Evolutionary conservation across 495 filamentous ascomycete species (phyloP), one percentile per base, ranked within the genome.

Genomic region (Xylaria curta): DNA sequence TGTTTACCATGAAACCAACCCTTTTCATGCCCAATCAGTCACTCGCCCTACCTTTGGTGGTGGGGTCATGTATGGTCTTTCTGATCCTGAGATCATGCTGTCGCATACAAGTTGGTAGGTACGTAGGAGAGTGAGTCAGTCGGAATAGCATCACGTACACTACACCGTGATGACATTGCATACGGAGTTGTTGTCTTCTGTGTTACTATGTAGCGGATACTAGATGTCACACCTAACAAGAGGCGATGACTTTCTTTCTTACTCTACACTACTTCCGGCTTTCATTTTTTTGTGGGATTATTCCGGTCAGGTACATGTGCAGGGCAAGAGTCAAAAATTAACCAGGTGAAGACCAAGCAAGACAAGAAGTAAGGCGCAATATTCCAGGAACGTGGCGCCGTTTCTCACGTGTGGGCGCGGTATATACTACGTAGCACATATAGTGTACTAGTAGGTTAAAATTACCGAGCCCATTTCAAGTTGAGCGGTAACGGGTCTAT

Each of bases 1-100:
- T 70, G 40, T 67, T 28, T 7, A 53, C 47, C 46, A 66, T 66
- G 63, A 65, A 65, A 65, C 62, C 33, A 60, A 60, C 58, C 56
- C 17, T 60, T 31, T 33, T n/a, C 10, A 9, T 40, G 58, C 46
- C 63, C 31, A 51, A 19, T 38, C 47, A 65, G 62, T 65, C 62
- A 47, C 42, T 47, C 42, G 40, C 38, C 58, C 58, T 65, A 21
- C 42, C 24, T 49, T 31, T 26, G 62, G 42, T 3, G 42, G 62
- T 31, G 38, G 40, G 40, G 62, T 36, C 13, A 31, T 53, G 26
- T 44, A n/a, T 66, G 44, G 26, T 60, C 58, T 60, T 60, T 60
- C 33, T 60, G 28, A 12, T 24, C 13, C 46, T 31, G 42, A 7
- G 24, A 65, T 36, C 40, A 53, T 59, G 56, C 56, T 12, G 31